phyloP scores from a whole-genome alignment of 176 grass and related monocot species.

The Puccinellia tenuiflora region DNA sequence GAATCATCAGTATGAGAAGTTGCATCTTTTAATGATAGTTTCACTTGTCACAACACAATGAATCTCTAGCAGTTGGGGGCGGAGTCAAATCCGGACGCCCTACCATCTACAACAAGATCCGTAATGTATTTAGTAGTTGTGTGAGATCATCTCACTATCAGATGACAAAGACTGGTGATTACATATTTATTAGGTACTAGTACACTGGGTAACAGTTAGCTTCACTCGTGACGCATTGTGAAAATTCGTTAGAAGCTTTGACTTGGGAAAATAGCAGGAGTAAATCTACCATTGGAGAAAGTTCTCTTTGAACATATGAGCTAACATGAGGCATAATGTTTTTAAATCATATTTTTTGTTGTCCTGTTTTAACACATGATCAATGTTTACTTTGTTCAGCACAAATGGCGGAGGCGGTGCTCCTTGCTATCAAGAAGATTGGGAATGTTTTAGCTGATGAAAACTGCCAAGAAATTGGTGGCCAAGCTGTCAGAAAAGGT shows the following conservation, averaged over 20 bases:
- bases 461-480: background rate
- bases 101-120: too few species aligned
- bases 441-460: background rate
- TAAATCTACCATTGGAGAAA: background rate
- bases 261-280: background rate
- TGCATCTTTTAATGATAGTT: background rate
- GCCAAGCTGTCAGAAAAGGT: slow-evolving; percentile 9
- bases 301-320: background rate
- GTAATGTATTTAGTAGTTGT: background rate
- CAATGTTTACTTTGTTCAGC: background rate
- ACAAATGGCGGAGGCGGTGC: slow-evolving; percentile 16
- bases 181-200: background rate
- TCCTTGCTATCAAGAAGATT: slow-evolving; percentile 12
- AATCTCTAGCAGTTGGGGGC: too few species aligned
- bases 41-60: too few species aligned
- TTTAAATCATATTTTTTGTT: background rate
- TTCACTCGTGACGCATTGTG: background rate
- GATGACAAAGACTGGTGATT: background rate
- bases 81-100: too few species aligned
- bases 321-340: background rate
- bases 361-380: background rate
- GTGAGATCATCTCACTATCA: background rate
- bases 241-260: background rate
- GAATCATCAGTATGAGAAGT: background rate
- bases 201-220: background rate